Conservation (phyloP, 1,139 yeast genomes). For the Taphrina deformans region DNA sequence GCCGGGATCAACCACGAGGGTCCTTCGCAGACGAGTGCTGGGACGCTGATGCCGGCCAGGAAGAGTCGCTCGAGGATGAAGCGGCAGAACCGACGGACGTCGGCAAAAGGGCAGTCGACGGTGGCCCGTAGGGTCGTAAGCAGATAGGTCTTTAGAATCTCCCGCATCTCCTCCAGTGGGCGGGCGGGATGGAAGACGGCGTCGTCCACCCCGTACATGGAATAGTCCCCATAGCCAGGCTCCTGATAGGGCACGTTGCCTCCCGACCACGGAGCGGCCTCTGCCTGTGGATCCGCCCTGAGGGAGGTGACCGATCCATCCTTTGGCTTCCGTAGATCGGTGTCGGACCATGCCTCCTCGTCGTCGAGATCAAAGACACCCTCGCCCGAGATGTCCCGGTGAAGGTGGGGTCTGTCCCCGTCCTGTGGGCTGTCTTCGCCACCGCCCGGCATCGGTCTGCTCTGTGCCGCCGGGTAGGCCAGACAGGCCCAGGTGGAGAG, state of each 20-base stretch:
- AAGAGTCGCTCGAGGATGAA: slow-evolving; percentile 26
- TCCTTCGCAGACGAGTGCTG: slow-evolving; percentile 21
- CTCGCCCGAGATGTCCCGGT: slow-evolving; percentile 2
- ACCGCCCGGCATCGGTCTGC: not conserved
- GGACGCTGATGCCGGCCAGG: slow-evolving; percentile 22
- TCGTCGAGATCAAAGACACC: slow-evolving; percentile 22
- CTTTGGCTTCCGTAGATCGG: not conserved
- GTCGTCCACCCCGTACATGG: slow-evolving; percentile 25
- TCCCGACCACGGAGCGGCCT: slow-evolving; percentile 7
- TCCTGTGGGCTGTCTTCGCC: not conserved
- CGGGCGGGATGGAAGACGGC: not conserved
- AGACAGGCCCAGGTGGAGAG: slow-evolving; percentile 19
- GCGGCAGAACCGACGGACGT: slow-evolving; percentile 29
- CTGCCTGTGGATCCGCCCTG: not conserved
- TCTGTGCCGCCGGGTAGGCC: slow-evolving; percentile 5
- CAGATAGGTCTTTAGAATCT: slow-evolving; percentile 23
- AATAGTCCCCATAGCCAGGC: slow-evolving; percentile 22
- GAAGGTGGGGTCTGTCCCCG: not conserved
- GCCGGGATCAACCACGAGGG: slow-evolving; percentile 33
- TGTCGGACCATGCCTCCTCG: slow-evolving; percentile 16
- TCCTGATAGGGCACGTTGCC: not conserved
- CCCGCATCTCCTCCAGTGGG: slow-evolving; percentile 4
- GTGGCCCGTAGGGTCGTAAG: slow-evolving; percentile 31
- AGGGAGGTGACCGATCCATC: not conserved
- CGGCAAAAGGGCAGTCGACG: slow-evolving; percentile 34